Conservation (phyloP, 768 basidiomycete species). For the Termitomyces sp. region DNA sequence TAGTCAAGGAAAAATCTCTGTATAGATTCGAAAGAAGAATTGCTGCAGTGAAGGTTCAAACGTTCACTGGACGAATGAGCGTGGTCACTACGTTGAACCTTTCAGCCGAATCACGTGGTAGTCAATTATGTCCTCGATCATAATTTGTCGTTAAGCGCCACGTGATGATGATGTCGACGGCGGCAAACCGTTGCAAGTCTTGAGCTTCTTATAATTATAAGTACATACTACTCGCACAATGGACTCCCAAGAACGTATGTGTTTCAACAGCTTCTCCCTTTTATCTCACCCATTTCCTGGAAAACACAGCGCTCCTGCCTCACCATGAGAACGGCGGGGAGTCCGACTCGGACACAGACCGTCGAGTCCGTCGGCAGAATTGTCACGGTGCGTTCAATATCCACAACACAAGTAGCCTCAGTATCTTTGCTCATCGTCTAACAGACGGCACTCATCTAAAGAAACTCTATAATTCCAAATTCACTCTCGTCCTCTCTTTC, state of each 20-base stretch:
- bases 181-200: too few species aligned
- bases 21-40: neutral
- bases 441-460: neutral
- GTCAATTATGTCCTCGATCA: too few species aligned
- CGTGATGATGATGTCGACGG: too few species aligned
- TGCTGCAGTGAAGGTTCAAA: neutral
- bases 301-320: neutral
- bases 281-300: neutral
- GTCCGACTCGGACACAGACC: neutral
- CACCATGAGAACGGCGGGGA: neutral
- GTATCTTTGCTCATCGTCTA: neutral
- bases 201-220: too few species aligned
- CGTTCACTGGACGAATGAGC: too few species aligned
- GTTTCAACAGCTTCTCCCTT: neutral
- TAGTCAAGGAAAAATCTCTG: neutral
- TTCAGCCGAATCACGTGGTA: too few species aligned
- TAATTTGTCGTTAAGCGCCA: too few species aligned
- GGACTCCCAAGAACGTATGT: constrained; percentile 1
- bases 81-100: too few species aligned
- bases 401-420: too few species aligned
- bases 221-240: neutral
- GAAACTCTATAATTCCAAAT: constrained; percentile 6
- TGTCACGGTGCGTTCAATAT: neutral
- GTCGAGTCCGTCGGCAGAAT: neutral
- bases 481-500: constrained; percentile 7